Percentiles rank a stretch among this genome's conserved stretches.
Evolutionary conservation across 768 basidiomycete genomes (phyloP).

Genomic region (Cystofilobasidium ferigula): DNA sequence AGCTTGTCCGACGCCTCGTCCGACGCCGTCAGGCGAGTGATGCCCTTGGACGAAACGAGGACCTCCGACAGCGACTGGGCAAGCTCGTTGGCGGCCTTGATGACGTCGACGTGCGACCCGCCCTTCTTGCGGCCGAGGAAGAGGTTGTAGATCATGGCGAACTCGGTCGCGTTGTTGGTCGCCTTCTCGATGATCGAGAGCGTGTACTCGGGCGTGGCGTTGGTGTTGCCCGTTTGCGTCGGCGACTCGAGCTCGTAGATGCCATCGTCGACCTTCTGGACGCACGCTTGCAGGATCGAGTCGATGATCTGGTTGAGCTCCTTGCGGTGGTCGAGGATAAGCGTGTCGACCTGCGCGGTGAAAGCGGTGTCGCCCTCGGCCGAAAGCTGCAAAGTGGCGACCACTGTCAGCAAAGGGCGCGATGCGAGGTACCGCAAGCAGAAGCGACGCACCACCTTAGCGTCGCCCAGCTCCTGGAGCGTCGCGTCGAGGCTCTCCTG

Average conservation of each 20-base stretch:
- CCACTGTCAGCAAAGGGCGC: slow-evolving; percentile 1
- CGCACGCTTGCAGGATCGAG: slow-evolving; percentile 90
- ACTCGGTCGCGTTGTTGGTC: slow-evolving; percentile 85
- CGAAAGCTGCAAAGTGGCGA: slow-evolving; percentile 49
- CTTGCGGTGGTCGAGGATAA: slow-evolving; percentile 93
- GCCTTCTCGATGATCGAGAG: slow-evolving; percentile 98
- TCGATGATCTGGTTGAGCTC: slow-evolving; percentile 97
- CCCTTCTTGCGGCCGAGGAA: slow-evolving; percentile 69
- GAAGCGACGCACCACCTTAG: slow-evolving; percentile 56
- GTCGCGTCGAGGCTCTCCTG: slow-evolving; percentile 93
- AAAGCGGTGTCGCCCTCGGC: slow-evolving; percentile 77
- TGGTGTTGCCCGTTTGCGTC: slow-evolving; percentile 82
- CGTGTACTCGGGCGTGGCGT: slow-evolving; percentile 97
- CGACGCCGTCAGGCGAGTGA: slow-evolving; percentile 79
- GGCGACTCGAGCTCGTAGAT: slow-evolving; percentile 97
- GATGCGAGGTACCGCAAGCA: neutral
- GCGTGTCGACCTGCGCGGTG: slow-evolving; percentile 90
- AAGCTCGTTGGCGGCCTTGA: slow-evolving; percentile 92
- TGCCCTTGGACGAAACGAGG: slow-evolving; percentile 84
- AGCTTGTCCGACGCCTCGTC: slow-evolving; percentile 90
- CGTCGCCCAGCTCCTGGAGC: slow-evolving; percentile 71
- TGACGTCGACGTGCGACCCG: slow-evolving; percentile 93
- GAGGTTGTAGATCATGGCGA: slow-evolving; percentile 85
- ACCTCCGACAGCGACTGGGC: slow-evolving; percentile 89
- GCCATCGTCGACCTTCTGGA: slow-evolving; percentile 91